A percentile compares a stretch with the other conserved stretches of the same genome.
Conservation (phyloP, 2,329 filamentous ascomycete species). For the Furcasterigmium furcatum region DNA sequence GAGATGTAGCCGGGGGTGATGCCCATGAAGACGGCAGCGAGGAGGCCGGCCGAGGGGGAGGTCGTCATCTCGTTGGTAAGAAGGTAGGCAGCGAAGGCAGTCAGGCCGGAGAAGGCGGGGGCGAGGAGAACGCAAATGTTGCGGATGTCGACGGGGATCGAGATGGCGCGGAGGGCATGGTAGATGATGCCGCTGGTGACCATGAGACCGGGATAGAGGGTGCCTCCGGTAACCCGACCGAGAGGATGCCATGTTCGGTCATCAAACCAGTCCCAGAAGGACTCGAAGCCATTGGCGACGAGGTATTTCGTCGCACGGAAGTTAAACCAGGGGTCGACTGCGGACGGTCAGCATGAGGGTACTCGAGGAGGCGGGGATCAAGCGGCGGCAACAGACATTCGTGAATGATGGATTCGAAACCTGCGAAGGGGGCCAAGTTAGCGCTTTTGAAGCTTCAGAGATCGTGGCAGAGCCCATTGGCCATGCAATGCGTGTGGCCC, state of each 20-base stretch:
- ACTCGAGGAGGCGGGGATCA: not conserved
- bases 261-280: conserved; percentile 99
- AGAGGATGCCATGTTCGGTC: conserved; percentile 99
- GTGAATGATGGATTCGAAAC: conserved; percentile 99
- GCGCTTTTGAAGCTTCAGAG: conserved; percentile 8
- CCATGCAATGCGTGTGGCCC: too few relatives aligned
- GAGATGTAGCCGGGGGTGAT: conserved; percentile 98
- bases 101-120: conserved; percentile 90
- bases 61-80: conserved; percentile 96
- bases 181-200: conserved; percentile 98
- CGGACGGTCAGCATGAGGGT: conserved; percentile 20
- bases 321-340: conserved; percentile 99
- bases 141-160: conserved; percentile 93
- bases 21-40: conserved; percentile 95
- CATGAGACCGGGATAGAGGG: conserved; percentile 98
- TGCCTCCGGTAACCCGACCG: conserved; percentile 95
- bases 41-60: conserved; percentile 90
- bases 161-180: conserved; percentile 83
- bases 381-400: conserved; percentile 70
- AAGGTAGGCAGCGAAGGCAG: conserved; percentile 88
- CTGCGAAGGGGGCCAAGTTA: conserved; percentile 40
- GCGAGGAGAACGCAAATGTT: conserved; percentile 98
- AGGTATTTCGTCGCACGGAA: conserved; percentile 98
- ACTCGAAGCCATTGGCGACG: conserved; percentile 94
- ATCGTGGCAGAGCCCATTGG: not conserved